Percentiles rank a stretch among this genome's conserved stretches.
phyloP scores from a whole-genome alignment of 176 grass and related monocot species.

The Miscanthus lutarioriparius region DNA sequence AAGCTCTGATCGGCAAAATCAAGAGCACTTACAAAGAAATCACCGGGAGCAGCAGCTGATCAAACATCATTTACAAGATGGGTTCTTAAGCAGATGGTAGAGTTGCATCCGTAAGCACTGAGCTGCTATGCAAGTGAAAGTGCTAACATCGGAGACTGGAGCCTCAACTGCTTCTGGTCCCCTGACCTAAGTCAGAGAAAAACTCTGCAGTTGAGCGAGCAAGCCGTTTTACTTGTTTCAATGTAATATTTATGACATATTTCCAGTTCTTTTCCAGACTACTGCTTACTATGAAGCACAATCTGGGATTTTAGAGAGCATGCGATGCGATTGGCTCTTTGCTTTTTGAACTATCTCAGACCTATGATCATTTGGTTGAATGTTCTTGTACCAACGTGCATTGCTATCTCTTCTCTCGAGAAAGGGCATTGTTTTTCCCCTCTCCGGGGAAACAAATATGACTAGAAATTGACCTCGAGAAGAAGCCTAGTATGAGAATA shows the following conservation, averaged over 20 bases:
- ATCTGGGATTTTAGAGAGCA: neutral
- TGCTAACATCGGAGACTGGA: neutral
- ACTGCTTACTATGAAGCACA: neutral
- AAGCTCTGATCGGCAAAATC: constrained; percentile 60
- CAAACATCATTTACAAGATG: constrained; percentile 4
- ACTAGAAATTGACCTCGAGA: neutral
- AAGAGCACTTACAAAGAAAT: constrained; percentile 58
- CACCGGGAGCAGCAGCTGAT: constrained; percentile 49
- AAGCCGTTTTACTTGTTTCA: neutral
- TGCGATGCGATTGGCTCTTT: neutral
- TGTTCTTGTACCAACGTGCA: neutral
- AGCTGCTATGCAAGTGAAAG: constrained; percentile 1
- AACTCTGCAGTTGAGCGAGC: neutral
- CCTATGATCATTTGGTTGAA: neutral
- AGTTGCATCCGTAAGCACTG: constrained; percentile 26
- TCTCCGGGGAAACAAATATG: neutral
- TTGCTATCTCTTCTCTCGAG: neutral
- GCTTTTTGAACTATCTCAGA: constrained; percentile 1
- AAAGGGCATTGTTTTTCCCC: neutral
- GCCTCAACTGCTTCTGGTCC: neutral
- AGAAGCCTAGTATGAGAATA: neutral
- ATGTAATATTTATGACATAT: constrained; percentile 28
- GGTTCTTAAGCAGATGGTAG: neutral
- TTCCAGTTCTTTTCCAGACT: constrained; percentile 14
- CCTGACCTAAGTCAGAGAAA: constrained; percentile 3